phyloP scores from a whole-genome alignment of 2,329 filamentous ascomycete species.

The Coniochaeta pulveracea region DNA sequence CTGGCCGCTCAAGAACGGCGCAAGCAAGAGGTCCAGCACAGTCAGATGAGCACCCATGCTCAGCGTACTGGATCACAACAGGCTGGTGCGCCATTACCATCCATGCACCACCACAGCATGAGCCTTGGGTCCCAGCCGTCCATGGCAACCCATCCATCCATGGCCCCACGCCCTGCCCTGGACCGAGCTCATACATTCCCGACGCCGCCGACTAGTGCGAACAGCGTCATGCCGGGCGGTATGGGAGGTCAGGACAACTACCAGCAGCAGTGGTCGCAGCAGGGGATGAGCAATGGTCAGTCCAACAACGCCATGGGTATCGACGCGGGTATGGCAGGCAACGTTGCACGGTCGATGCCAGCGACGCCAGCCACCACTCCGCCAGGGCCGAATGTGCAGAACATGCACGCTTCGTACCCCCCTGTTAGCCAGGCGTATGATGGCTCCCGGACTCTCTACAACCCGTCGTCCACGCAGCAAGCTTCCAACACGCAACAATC shows the following conservation, averaged over 20 bases:
- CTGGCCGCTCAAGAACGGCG: slow-evolving; percentile 79
- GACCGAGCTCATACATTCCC: slow-evolving; percentile 89
- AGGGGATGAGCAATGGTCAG: slow-evolving; percentile 50
- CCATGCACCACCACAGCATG: slow-evolving; percentile 48
- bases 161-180: slow-evolving; percentile 63
- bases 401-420: slow-evolving; percentile 64
- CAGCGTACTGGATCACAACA: slow-evolving; percentile 48
- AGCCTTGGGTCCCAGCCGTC: slow-evolving; percentile 43
- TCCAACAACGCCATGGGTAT: slow-evolving; percentile 65
- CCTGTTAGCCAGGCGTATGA: slow-evolving; percentile 62
- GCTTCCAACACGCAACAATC: no score
- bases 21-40: slow-evolving; percentile 39
- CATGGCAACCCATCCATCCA: slow-evolving; percentile 55
- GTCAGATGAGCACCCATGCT: no score
- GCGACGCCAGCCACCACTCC: slow-evolving; percentile 87
- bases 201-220: slow-evolving; percentile 87
- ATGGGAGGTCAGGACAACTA: slow-evolving; percentile 71
- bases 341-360: slow-evolving; percentile 75
- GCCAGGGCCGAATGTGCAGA: slow-evolving; percentile 64
- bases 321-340: slow-evolving; percentile 67
- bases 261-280: slow-evolving; percentile 56
- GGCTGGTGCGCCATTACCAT: slow-evolving; percentile 51
- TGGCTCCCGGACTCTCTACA: slow-evolving; percentile 67
- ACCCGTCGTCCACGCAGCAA: slow-evolving; percentile 55
- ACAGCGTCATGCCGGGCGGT: slow-evolving; percentile 62